A percentile compares a stretch with the other conserved stretches of the same genome.
Conservation (phyloP, 176 grass and related monocot species). For the Carex pumila region DNA sequence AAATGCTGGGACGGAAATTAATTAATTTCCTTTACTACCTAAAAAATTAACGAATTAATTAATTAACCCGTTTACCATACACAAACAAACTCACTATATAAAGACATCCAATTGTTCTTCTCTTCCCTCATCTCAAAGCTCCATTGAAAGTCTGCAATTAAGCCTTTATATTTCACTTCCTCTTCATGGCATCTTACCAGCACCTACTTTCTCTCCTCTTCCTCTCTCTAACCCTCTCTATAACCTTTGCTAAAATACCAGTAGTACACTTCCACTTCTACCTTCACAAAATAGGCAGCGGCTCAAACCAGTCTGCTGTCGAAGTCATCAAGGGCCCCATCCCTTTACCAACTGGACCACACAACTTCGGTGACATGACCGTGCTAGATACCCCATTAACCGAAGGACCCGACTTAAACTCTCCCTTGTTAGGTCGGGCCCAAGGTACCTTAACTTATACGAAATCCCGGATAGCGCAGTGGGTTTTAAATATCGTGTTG, state of each 20-base stretch:
- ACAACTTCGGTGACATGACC: constrained; percentile 1
- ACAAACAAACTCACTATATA: background rate
- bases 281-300: background rate
- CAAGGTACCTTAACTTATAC: background rate
- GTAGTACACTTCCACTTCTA: constrained; percentile 20
- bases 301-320: background rate
- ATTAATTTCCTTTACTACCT: too few species aligned
- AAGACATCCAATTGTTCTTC: background rate
- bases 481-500: constrained; percentile 19
- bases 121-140: background rate
- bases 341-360: background rate
- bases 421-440: background rate
- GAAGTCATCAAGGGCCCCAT: constrained; percentile 6
- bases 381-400: constrained; percentile 13
- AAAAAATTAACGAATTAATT: too few species aligned
- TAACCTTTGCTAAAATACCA: background rate
- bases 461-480: background rate
- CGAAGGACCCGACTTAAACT: background rate
- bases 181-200: background rate
- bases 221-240: background rate
- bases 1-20: too few species aligned
- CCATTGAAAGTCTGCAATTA: background rate
- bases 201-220: background rate
- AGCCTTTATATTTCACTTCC: background rate
- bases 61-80: too few species aligned